phyloP scores from a whole-genome alignment of 495 filamentous ascomycete genomes.

The Margaritispora aquatica region DNA sequence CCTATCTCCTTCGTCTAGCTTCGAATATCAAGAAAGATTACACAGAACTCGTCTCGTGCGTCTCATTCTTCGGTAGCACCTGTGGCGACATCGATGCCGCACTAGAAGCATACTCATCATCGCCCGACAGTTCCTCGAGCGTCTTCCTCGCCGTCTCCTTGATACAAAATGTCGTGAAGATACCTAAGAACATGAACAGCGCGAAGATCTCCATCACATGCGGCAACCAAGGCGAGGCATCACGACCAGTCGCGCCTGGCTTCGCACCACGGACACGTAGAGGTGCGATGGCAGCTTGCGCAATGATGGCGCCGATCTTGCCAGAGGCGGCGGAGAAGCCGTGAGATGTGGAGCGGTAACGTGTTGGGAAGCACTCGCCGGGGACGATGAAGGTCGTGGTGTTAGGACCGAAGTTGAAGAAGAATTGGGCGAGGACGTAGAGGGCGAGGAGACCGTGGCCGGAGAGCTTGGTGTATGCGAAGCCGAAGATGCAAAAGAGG shows the following conservation, averaged over 20 bases:
- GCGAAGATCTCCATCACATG: conserved; percentile 78
- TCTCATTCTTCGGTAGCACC: not conserved
- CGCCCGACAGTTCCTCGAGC: conserved; percentile 18
- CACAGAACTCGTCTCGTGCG: not conserved
- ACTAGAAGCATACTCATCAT: conserved; percentile 17
- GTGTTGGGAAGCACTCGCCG: conserved; percentile 86
- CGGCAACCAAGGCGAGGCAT: conserved; percentile 61
- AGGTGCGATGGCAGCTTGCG: conserved; percentile 45
- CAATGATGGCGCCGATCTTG: conserved; percentile 73
- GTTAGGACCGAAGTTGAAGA: conserved; percentile 84
- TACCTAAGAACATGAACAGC: conserved; percentile 73
- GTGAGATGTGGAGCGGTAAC: conserved; percentile 78
- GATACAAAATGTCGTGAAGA: conserved; percentile 59
- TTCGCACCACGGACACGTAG: conserved; percentile 35
- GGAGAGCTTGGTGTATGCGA: conserved; percentile 53
- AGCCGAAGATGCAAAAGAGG: conserved; percentile 69
- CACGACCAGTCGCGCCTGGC: conserved; percentile 5
- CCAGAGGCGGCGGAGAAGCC: conserved; percentile 81
- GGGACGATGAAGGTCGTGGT: conserved; percentile 88
- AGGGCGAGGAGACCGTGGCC: conserved; percentile 48
- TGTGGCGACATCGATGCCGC: not conserved
- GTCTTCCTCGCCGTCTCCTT: conserved; percentile 62
- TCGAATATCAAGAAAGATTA: too few species aligned
- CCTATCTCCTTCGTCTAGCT: too few species aligned
- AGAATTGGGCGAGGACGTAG: conserved; percentile 74